A percentile compares a stretch with the other conserved stretches of the same genome.
Evolutionary conservation across 768 basidiomycete genomes (phyloP).

Genomic region (Pulveroboletus sp.): DNA sequence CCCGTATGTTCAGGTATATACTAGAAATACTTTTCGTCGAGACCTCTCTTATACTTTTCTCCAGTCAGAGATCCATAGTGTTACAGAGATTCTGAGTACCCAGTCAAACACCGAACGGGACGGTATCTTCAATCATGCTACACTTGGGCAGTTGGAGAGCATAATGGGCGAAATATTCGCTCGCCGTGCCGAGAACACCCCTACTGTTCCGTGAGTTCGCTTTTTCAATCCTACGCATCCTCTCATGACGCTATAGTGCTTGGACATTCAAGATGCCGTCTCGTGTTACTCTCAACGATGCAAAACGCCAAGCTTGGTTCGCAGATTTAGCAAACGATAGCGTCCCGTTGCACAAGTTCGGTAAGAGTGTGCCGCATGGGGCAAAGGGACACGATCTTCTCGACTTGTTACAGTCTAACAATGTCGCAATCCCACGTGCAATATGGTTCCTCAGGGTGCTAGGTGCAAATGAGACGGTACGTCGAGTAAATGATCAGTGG

Average conservation of each 20-base stretch:
- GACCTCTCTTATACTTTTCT: neutral
- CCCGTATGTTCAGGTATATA: constrained; percentile 56
- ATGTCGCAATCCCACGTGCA: constrained; percentile 77
- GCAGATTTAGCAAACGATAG: constrained; percentile 77
- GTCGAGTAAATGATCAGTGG: neutral
- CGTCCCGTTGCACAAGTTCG: constrained; percentile 77
- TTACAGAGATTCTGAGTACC: constrained; percentile 12
- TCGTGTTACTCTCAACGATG: constrained; percentile 78
- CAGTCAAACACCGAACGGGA: constrained; percentile 33
- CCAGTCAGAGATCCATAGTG: constrained; percentile 23
- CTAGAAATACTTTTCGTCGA: neutral
- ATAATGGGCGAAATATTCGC: constrained; percentile 76
- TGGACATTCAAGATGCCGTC: constrained; percentile 78
- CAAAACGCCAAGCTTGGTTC: constrained; percentile 81
- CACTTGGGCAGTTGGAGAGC: constrained; percentile 61
- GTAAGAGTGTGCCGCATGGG: constrained; percentile 84
- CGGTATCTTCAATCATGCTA: constrained; percentile 48
- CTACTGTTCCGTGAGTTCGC: constrained; percentile 60
- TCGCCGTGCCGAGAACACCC: constrained; percentile 54
- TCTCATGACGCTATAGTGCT: constrained; percentile 29
- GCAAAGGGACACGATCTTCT: constrained; percentile 83
- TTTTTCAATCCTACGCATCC: neutral
- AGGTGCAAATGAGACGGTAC: constrained; percentile 83
- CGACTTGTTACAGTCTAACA: constrained; percentile 72
- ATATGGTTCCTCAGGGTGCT: constrained; percentile 87